phyloP scores from a whole-genome alignment of 192 early-diverging fungal species.

The Linnemannia elongata region DNA sequence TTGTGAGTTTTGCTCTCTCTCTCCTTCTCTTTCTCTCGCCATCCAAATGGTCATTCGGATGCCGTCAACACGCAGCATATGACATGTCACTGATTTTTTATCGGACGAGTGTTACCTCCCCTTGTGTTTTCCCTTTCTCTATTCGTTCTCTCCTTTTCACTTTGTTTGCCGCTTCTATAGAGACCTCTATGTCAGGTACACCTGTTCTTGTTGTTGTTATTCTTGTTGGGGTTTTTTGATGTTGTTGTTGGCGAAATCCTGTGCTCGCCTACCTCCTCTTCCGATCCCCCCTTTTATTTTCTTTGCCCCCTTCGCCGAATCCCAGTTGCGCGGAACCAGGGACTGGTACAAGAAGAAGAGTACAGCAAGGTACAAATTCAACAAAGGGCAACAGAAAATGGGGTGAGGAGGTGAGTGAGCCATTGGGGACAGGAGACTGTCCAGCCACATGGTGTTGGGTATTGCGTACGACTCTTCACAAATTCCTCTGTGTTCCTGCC shows the following conservation, averaged over 20 bases:
- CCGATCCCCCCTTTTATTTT: not conserved
- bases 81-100: not conserved
- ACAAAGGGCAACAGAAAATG: not conserved
- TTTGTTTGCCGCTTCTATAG: not conserved
- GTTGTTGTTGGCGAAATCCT: not conserved
- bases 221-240: not conserved
- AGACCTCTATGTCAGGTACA: not conserved
- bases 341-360: not conserved
- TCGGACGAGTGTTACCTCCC: not conserved
- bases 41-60: constrained; percentile 8
- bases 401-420: not conserved
- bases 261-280: not conserved
- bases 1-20: not conserved
- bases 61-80: not conserved
- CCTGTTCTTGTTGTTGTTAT: not conserved
- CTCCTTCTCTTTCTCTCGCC: not conserved
- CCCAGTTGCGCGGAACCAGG: not conserved
- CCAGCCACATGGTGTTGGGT: constrained; percentile 15
- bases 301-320: not conserved
- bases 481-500: not conserved
- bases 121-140: not conserved
- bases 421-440: not conserved
- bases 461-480: not conserved
- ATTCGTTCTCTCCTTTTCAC: too few species aligned
- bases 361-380: not conserved